Evolutionary conservation across 1,284 basidiomycete genomes (phyloP).

Genomic region (Marasmius fiardii): DNA sequence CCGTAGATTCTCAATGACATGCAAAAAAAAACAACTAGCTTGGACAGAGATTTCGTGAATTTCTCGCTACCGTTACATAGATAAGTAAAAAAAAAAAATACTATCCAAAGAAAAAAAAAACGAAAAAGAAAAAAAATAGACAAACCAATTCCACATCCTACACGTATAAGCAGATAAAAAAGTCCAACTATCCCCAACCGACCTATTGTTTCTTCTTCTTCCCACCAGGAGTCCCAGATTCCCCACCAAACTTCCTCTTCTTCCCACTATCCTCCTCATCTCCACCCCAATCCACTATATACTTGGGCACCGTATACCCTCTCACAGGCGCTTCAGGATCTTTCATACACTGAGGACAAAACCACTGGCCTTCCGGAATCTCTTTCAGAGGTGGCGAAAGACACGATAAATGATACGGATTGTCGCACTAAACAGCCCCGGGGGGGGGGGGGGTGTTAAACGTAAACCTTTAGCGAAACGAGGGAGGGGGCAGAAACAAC

Average conservation of each 20-base stretch:
- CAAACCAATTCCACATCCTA: too few relatives aligned
- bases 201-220: conserved; percentile 22
- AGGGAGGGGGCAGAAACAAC: conserved; percentile 16
- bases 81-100: too few relatives aligned
- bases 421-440: conserved; percentile 86
- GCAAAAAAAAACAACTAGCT: too few relatives aligned
- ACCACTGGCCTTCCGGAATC: conserved; percentile 91
- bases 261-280: conserved; percentile 13
- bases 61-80: too few relatives aligned
- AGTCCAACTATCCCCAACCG: too few relatives aligned
- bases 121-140: too few relatives aligned
- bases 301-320: conserved; percentile 19
- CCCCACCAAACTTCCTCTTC: conserved; percentile 12
- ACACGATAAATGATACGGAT: conserved; percentile 84
- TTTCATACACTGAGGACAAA: conserved; percentile 70
- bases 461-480: too few relatives aligned
- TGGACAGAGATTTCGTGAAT: too few relatives aligned
- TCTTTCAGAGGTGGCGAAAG: conserved; percentile 73
- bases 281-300: background rate
- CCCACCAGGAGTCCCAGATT: conserved; percentile 16
- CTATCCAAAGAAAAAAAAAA: too few relatives aligned
- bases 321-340: conserved; percentile 42
- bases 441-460: too few relatives aligned
- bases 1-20: too few relatives aligned
- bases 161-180: too few relatives aligned